These are phyloP conservation scores for Tulasnella sp. DNA, from an alignment of 768 basidiomycete species.

Conservation along the genomic window DNA sequence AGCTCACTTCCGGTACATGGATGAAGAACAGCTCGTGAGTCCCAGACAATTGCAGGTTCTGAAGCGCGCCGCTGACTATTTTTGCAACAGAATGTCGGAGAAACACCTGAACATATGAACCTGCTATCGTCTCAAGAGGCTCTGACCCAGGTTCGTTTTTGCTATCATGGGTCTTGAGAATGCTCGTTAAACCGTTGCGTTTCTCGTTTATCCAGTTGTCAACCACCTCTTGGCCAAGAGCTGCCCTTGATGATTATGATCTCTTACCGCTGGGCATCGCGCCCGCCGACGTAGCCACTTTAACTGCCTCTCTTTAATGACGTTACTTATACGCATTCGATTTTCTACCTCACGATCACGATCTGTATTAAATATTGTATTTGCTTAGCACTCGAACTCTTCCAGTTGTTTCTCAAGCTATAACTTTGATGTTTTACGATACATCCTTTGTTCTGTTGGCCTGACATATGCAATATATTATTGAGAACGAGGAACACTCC, in stretches of 20 bases:
- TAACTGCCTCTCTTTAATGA: neutral
- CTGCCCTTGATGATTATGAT: slow-evolving; percentile 5
- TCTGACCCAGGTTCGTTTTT: slow-evolving; percentile 39
- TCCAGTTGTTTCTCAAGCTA: too few relatives aligned
- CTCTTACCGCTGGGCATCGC: slow-evolving; percentile 16
- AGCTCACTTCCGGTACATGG: slow-evolving; percentile 49
- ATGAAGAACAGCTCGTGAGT: slow-evolving; percentile 48
- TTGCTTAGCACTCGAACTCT: too few relatives aligned
- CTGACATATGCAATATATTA: too few relatives aligned
- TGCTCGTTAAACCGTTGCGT: neutral
- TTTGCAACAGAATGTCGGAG: slow-evolving; percentile 32
- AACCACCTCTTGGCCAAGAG: slow-evolving; percentile 7
- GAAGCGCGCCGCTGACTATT: slow-evolving; percentile 9
- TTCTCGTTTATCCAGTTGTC: neutral
- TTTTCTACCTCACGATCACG: too few relatives aligned
- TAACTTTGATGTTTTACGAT: too few relatives aligned
- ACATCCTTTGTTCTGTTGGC: too few relatives aligned
- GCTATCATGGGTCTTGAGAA: neutral
- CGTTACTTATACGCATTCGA: too few relatives aligned
- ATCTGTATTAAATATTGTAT: too few relatives aligned
- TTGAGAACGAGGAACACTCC: too few relatives aligned
- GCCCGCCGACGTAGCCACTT: slow-evolving; percentile 8
- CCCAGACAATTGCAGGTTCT: neutral
- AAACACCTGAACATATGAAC: slow-evolving; percentile 65
- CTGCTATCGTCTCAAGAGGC: slow-evolving; percentile 47